Base-by-base conservation (phyloP, 768 basidiomycete species). In the Porphyrellus cyaneotinctus region DNA sequence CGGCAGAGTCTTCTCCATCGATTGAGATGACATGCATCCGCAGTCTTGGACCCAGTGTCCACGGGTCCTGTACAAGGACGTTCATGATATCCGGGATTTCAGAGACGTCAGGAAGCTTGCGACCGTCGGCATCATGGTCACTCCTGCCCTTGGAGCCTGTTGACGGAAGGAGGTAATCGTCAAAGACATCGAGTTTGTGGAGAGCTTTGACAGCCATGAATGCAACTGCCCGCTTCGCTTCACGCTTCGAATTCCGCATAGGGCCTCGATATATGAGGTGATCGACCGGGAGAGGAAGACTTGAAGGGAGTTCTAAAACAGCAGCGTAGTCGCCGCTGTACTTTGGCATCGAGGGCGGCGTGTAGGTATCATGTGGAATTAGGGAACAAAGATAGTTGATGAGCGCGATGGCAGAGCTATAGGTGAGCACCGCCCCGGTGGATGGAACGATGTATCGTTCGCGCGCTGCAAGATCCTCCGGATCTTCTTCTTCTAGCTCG, bases 181-280 rank as follows among this genome's bases (percentile, higher is more conserved):
- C 86, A 58, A 94, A 86, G 6, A 90, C 85, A 26, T 86, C 79
- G n/a, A 90, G 71, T 26, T 75, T 72, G 54, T 85, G 80, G 15
- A 95, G 75, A 3, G 74, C 74, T 58, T 81, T 83, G 20, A 91
- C 88, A 3, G 87, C 91, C 55, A 81, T 69, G 65, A 91, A 95
- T 0, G 91, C 88, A 12, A 81, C 91, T 4, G 87, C 87, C 8
- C 92, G 84, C 60, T 83, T 90, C 1, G 93, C 91, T 62, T 89
- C 89, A 54, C 79, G 84, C 65, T 92, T 94, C 13, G 88, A 80
- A 39, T 75, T 71, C 51, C 78, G 81, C 6, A 49, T 54, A 4
- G 88, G 85, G 0, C 90, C 90, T 14, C 71, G 64, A 55, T 78
- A 88, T 4, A 73, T 63, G 13, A 88, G 78, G 46, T 82, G 70